Percentiles rank a stretch among this genome's conserved stretches.
Evolutionary conservation across 2,329 filamentous ascomycete species (phyloP).

Genomic region (Clathrospora elynae): DNA sequence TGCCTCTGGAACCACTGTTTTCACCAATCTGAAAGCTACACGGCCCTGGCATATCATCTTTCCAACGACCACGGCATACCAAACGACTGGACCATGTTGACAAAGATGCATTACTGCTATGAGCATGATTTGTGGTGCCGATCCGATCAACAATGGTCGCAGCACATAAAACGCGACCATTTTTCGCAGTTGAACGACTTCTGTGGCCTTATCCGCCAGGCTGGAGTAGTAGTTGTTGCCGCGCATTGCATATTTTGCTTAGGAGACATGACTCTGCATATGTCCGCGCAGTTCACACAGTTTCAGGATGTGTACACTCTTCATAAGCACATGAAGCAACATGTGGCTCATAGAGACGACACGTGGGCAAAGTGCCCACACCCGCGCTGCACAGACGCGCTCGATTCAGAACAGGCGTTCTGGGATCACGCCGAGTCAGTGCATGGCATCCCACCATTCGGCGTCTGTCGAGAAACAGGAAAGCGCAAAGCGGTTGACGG

Average conservation of each 20-base stretch:
- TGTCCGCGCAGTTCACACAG: neutral
- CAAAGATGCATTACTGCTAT: slow-evolving; percentile 2
- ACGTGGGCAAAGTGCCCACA: neutral
- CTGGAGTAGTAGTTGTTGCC: neutral
- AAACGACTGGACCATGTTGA: slow-evolving; percentile 1
- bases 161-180: neutral
- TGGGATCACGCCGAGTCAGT: neutral
- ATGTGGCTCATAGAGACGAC: neutral
- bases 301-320: neutral
- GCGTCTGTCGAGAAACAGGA: neutral
- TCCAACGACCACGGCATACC: neutral
- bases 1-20: neutral
- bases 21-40: neutral
- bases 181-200: neutral
- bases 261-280: neutral
- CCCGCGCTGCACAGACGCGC: neutral
- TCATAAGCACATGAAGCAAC: neutral
- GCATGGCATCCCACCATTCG: slow-evolving; percentile 1
- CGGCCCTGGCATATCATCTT: neutral
- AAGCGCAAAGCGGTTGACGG: neutral
- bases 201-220: neutral
- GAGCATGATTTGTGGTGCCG: slow-evolving; percentile 2
- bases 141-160: neutral
- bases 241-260: slow-evolving; percentile 1
- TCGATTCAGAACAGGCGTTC: neutral